Evolutionary conservation across 1,284 basidiomycete species (phyloP).

Genomic region (Veloboletus limbatus): DNA sequence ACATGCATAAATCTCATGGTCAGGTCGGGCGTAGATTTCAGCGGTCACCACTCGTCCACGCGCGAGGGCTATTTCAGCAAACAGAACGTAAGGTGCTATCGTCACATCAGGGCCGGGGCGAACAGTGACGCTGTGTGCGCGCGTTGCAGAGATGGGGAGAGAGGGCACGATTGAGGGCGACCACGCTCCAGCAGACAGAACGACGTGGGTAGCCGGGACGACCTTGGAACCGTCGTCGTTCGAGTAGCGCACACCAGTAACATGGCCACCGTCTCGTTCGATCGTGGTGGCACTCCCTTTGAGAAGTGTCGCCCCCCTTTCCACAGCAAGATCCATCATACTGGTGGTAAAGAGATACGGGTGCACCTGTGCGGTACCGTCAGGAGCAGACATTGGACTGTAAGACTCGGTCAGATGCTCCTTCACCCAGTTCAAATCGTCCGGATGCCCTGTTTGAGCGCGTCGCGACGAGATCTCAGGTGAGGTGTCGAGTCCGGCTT

Average conservation of each 20-base stretch:
- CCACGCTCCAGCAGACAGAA: constrained; percentile 88
- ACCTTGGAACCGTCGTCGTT: constrained; percentile 33
- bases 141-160: constrained; percentile 56
- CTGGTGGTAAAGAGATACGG: constrained; percentile 77
- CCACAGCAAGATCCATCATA: constrained; percentile 68
- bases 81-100: constrained; percentile 63
- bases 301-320: constrained; percentile 48
- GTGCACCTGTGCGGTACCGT: constrained; percentile 77
- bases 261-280: constrained; percentile 37
- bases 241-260: constrained; percentile 54
- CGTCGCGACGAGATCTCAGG: constrained; percentile 14
- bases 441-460: constrained; percentile 46
- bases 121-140: constrained; percentile 69
- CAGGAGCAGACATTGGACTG: constrained; percentile 53
- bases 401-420: constrained; percentile 59
- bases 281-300: constrained; percentile 46
- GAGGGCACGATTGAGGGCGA: constrained; percentile 54
- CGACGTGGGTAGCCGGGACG: constrained; percentile 59
- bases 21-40: constrained; percentile 70
- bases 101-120: constrained; percentile 40
- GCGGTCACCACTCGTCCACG: constrained; percentile 40
- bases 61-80: constrained; percentile 55
- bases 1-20: constrained; percentile 67
- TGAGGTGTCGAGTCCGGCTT: constrained; percentile 40
- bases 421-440: constrained; percentile 62